Evolutionary conservation across 2,329 filamentous ascomycete species (phyloP).

Genomic region (Whalleya microplaca): DNA sequence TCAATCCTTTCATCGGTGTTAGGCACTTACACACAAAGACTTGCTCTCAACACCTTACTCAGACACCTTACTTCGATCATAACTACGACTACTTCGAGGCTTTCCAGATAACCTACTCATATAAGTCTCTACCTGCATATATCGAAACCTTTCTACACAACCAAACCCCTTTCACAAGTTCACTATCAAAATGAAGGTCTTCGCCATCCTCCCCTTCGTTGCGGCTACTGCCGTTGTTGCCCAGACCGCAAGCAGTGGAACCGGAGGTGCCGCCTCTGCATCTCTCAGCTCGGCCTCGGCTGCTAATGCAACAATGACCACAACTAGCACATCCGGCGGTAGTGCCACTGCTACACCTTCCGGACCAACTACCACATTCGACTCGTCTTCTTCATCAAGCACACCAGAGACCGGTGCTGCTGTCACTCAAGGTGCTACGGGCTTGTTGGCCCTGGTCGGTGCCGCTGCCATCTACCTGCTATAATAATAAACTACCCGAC

Average conservation of each 20-base stretch:
- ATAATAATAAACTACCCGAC: neutral
- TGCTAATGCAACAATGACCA: conserved; percentile 20
- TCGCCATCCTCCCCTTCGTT: conserved; percentile 16
- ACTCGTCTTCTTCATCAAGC: conserved; percentile 14
- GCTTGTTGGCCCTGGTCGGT: conserved; percentile 25
- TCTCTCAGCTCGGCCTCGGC: conserved; percentile 22
- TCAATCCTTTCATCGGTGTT: neutral
- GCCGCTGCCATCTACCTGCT: conserved; percentile 23
- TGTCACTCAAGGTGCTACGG: conserved; percentile 16
- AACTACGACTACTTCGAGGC: neutral
- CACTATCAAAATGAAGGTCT: conserved; percentile 26
- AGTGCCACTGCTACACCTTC: conserved; percentile 24
- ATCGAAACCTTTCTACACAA: neutral
- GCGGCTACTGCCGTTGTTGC: conserved; percentile 24
- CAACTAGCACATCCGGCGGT: conserved; percentile 13
- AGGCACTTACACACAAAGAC: neutral
- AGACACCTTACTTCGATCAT: neutral
- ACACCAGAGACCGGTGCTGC: conserved; percentile 18
- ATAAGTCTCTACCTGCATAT: neutral
- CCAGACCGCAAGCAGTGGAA: conserved; percentile 17
- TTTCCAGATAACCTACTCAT: neutral
- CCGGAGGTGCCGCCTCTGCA: conserved; percentile 5
- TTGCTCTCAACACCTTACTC: neutral
- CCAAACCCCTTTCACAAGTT: neutral
- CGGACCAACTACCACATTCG: conserved; percentile 27